These are phyloP conservation scores for Candida germanica DNA, from an alignment of 805 yeast species.

Conservation along the genomic window DNA sequence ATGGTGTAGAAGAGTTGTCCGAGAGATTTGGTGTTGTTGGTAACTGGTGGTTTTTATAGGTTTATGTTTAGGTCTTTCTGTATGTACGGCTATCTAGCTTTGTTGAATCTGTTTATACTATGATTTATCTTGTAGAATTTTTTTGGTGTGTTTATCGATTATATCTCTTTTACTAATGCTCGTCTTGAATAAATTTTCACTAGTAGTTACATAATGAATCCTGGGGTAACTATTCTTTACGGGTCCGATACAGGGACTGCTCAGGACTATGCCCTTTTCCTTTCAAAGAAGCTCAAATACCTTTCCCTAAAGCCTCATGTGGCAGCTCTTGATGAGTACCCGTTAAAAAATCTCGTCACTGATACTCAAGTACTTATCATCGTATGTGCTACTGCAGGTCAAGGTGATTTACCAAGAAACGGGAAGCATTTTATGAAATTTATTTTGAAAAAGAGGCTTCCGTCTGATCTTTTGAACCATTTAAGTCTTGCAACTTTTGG, in stretches of 20 bases:
- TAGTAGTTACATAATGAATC: too few relatives aligned
- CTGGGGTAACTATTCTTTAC: constrained; percentile 69
- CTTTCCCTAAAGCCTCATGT: constrained; percentile 48
- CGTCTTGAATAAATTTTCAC: too few relatives aligned
- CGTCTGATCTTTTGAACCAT: constrained; percentile 54
- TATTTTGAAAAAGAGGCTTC: constrained; percentile 65
- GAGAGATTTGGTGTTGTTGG: too few relatives aligned
- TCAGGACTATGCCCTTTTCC: constrained; percentile 72
- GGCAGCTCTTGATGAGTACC: constrained; percentile 57
- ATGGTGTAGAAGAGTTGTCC: too few relatives aligned
- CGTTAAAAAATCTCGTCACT: constrained; percentile 50
- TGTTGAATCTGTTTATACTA: too few relatives aligned
- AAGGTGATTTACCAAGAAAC: constrained; percentile 87
- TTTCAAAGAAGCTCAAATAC: constrained; percentile 55
- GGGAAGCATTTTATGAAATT: constrained; percentile 72
- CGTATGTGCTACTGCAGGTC: constrained; percentile 89
- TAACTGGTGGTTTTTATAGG: constrained; percentile 1
- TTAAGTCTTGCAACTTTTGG: constrained; percentile 75
- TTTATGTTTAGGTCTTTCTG: too few relatives aligned
- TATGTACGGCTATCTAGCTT: too few relatives aligned
- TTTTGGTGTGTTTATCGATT: too few relatives aligned
- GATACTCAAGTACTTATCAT: constrained; percentile 47
- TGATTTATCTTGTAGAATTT: too few relatives aligned
- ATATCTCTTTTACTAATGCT: too few relatives aligned
- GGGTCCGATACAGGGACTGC: constrained; percentile 95